Base-by-base conservation (phyloP, 2,329 filamentous ascomycete genomes). In the Neocucurbitaria cava region DNA sequence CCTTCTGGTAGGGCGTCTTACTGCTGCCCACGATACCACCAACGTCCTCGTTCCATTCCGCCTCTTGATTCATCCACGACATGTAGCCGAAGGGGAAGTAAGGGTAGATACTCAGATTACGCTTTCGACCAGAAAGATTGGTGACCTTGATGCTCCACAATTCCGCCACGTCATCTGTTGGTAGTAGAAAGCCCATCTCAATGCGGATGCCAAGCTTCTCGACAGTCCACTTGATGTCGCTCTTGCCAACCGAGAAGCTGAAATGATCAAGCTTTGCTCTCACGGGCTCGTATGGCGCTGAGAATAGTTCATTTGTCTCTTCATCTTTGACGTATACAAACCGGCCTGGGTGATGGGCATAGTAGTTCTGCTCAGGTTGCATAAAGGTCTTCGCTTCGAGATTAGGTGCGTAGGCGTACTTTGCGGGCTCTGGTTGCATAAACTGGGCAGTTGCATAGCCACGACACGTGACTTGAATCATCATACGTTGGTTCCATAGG, bases 41-140 rank as follows among this genome's bases (percentile, higher is more conserved):
- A 18, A 84, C 74, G 9, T 83, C 79, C 5, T 72, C 50, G 20
- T 79, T 76, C 75, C 81, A 85, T 58, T 83, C 80, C 31, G 80
- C 83, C 28, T 81, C 82, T 66, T 85, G 83, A 66, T 84, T 85
- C 83, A 85, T 86, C 83, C 83, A 85, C 13, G 83, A 85, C 82
- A 84, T 85, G 71, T 83, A 84, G n/a, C 83, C 83, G 48, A 85
- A 78, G 31, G 82, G 80, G 69, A 85, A 86, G 61, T 85, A 85
- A 0, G 83, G 83, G 54, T 83, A 84, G 26, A 85, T 70, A 66
- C 81, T 82, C 57, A 85, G 66, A 41, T 76, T 79, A 13, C 83
- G 78, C 5, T 76, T 69, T 3, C 77, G 76, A 23, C 66, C 68
- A 0, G 81, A 81, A 7, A 81, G 47, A 59, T 85, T 85, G 15